Percentiles rank a stretch among this genome's conserved stretches.
Conservation (phyloP, 495 filamentous ascomycete genomes). For the Aspergillus incahuasiensis region DNA sequence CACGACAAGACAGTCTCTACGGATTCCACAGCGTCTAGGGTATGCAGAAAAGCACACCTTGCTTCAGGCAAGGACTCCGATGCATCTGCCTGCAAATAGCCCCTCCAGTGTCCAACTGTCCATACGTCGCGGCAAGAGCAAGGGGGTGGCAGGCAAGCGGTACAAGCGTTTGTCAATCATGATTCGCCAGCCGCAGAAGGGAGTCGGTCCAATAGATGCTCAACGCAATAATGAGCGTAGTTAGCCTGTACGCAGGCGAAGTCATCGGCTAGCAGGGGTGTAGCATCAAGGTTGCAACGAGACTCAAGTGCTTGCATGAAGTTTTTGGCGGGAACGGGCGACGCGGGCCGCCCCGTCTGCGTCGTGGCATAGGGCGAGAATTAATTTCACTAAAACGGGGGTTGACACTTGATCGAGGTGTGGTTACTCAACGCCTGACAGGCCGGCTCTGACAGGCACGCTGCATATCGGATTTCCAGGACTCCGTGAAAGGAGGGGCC, state of each 20-base stretch:
- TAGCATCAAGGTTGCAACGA: neutral
- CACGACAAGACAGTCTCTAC: neutral
- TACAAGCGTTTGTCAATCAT: neutral
- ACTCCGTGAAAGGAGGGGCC: neutral
- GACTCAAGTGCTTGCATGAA: neutral
- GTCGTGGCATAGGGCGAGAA: slow-evolving; percentile 28
- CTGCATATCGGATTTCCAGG: no score
- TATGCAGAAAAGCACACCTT: neutral
- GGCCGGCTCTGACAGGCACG: slow-evolving; percentile 10
- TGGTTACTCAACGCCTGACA: slow-evolving; percentile 22
- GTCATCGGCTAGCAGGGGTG: neutral
- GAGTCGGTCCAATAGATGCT: neutral
- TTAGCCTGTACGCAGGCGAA: neutral
- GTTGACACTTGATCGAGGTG: slow-evolving; percentile 6
- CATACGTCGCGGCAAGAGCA: neutral
- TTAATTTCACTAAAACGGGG: slow-evolving; percentile 18
- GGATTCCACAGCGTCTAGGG: neutral
- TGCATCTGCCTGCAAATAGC: neutral
- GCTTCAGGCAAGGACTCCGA: slow-evolving; percentile 7
- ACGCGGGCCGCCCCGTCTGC: slow-evolving; percentile 43
- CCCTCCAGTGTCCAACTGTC: no score
- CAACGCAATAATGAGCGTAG: neutral
- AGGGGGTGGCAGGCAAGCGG: slow-evolving; percentile 2
- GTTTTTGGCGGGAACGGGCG: slow-evolving; percentile 48
- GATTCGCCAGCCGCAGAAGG: slow-evolving; percentile 1